Evolutionary conservation across 1,284 basidiomycete genomes (phyloP), one percentile per base, ranked within the genome.

Genomic region (Marasmius sp.): DNA sequence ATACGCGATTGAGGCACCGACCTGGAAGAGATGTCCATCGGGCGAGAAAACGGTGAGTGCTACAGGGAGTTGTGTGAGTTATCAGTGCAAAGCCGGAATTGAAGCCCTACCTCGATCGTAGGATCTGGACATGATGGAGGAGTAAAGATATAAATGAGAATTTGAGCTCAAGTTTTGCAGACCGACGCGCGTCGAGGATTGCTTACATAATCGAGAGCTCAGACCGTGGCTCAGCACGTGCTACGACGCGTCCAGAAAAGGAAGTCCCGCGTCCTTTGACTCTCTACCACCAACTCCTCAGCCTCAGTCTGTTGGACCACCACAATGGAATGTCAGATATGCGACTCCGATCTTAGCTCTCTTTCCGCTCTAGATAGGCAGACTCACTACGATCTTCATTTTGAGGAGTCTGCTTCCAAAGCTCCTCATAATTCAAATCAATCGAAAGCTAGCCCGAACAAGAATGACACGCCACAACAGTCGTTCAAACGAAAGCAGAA

Each of bases 31-130:
- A 78, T 96, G 94, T 8, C 95, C 95, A 80, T 97, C 95, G 62
- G 94, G 95, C 20, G 94, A 96, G 83, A 95, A 95, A 72, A 95
- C 94, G 64, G 94, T 96, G 66, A 96, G 88, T 51, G 94, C 94
- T 94, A 63, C 10, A 27, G 36, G 11, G 54, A 52, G 48, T 8
- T 37, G 60, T 39, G 49, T 61, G 6, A 60, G 51, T 8, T 9
- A 6, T 34, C 10, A 22, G 33, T 41, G 43, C 27, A 41, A 6
- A n/a, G 36, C 1, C 6, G n/a, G 61, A 39, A 6, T 56, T 22
- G 33, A 22, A 43, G 6, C 6, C 81, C 55, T 73, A 89, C 89
- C 89, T 81, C 89, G 86, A 83, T 91, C 89, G 79, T 91, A 91
- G 56, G 88, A 90, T 77, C 88, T 87, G 64, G 88, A 89, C 88